phyloP scores from a whole-genome alignment of 176 grass and related monocot genomes.

The Urochloa ruziziensis region DNA sequence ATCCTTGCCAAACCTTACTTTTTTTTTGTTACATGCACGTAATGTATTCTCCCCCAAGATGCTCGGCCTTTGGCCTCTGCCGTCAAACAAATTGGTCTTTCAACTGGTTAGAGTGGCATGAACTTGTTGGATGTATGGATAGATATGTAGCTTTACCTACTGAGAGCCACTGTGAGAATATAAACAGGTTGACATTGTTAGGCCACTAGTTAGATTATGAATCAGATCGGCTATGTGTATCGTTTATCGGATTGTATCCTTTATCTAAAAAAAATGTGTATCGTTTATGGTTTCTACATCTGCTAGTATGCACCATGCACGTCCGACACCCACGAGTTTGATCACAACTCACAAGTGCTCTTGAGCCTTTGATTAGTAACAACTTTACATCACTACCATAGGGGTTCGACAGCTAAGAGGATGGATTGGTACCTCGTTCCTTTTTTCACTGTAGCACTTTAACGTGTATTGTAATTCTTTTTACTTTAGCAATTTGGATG shows the following conservation, averaged over 20 bases:
- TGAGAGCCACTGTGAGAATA: slow-evolving; percentile 38
- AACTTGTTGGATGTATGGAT: slow-evolving; percentile 26
- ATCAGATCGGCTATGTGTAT: not conserved
- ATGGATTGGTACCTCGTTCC: not conserved
- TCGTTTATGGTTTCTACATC: not conserved
- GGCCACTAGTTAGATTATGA: slow-evolving; percentile 30
- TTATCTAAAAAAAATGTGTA: too few relatives aligned
- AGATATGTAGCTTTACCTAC: slow-evolving; percentile 15
- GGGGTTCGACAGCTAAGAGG: slow-evolving; percentile 4
- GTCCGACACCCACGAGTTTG: slow-evolving; percentile 33
- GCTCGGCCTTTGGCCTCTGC: slow-evolving; percentile 33
- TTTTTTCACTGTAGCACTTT: slow-evolving; percentile 5
- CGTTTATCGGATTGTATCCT: too few relatives aligned
- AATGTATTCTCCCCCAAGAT: slow-evolving; percentile 33
- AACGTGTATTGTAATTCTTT: not conserved
- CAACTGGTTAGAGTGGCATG: slow-evolving; percentile 31
- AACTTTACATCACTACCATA: slow-evolving; percentile 38
- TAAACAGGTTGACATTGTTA: slow-evolving; percentile 31
- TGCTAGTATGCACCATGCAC: slow-evolving; percentile 2
- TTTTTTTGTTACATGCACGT: slow-evolving; percentile 28
- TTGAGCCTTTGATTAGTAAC: slow-evolving; percentile 23
- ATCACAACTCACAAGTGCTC: not conserved
- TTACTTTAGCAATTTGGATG: slow-evolving; percentile 7
- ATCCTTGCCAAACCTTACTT: slow-evolving; percentile 37
- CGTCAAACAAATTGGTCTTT: slow-evolving; percentile 18